A percentile compares a stretch with the other conserved stretches of the same genome.
These are phyloP conservation scores for Aureobasidium leucospermi DNA, from an alignment of 2,329 filamentous ascomycete genomes.

Conservation along the genomic window DNA sequence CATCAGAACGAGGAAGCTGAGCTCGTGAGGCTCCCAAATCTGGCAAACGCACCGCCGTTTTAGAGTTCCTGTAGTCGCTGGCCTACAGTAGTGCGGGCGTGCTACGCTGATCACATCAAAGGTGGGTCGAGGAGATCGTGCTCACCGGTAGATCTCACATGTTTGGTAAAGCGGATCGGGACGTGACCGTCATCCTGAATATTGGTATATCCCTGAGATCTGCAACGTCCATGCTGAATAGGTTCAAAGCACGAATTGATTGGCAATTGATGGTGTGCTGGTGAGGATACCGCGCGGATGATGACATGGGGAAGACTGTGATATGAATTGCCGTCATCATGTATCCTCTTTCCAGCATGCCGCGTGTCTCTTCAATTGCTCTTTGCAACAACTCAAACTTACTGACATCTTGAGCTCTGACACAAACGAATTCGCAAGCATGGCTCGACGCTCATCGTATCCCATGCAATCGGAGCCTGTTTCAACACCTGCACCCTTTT, in stretches of 20 bases:
- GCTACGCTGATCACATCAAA: background rate
- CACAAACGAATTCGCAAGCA: background rate
- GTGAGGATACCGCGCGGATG: background rate
- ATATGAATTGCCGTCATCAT: background rate
- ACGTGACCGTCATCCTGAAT: background rate
- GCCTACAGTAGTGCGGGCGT: background rate
- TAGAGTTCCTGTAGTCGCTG: background rate
- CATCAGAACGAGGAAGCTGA: background rate
- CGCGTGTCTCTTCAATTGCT: background rate
- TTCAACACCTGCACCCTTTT: constrained; percentile 1
- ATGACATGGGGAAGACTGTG: background rate
- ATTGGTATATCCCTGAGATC: background rate
- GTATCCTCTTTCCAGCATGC: background rate
- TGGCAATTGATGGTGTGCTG: background rate
- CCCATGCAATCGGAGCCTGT: constrained; percentile 17
- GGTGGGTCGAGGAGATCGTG: constrained; percentile 1
- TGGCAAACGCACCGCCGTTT: background rate
- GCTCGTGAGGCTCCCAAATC: background rate
- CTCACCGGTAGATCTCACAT: background rate
- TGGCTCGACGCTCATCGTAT: constrained; percentile 10
- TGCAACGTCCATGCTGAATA: background rate
- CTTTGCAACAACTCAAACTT: background rate
- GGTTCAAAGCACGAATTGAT: background rate
- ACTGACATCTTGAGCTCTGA: background rate
- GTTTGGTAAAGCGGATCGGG: constrained; percentile 13